These are phyloP conservation scores for Aspergillus calidoustus DNA, from an alignment of 2,329 filamentous ascomycete genomes.

Conservation along the genomic window DNA sequence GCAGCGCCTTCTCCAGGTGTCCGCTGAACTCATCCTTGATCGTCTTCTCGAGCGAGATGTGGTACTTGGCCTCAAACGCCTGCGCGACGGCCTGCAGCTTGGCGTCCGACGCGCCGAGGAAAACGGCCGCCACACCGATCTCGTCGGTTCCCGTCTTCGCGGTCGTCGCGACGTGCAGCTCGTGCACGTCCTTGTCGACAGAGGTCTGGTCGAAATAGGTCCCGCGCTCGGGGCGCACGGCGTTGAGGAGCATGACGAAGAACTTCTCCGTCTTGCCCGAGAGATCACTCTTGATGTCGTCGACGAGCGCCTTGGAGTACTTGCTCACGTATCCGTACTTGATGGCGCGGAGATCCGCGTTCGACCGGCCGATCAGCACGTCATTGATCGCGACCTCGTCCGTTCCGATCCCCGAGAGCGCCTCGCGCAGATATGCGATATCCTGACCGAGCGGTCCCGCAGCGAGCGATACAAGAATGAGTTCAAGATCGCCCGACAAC, in stretches of 20 bases:
- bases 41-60: constrained; percentile 46
- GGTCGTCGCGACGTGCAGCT: constrained; percentile 75
- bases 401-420: constrained; percentile 66
- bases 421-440: constrained; percentile 65
- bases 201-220: constrained; percentile 71
- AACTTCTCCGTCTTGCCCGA: constrained; percentile 80
- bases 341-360: constrained; percentile 80
- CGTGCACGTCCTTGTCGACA: constrained; percentile 72
- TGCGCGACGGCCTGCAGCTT: constrained; percentile 76
- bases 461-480: constrained; percentile 69
- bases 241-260: constrained; percentile 77
- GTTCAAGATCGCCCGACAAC: constrained; percentile 72
- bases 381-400: constrained; percentile 80
- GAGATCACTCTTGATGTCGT: constrained; percentile 71
- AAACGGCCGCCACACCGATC: constrained; percentile 74
- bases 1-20: constrained; percentile 78
- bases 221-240: constrained; percentile 71
- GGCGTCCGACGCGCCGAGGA: constrained; percentile 72
- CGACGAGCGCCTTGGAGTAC: constrained; percentile 68
- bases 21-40: constrained; percentile 70
- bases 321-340: constrained; percentile 71
- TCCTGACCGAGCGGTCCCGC: constrained; percentile 77
- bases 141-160: constrained; percentile 73
- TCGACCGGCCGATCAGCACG: constrained; percentile 73
- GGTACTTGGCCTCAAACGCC: constrained; percentile 72